Evolutionary conservation across 1,139 yeast genomes (phyloP).

Genomic region (Kodamaea derodonti): DNA sequence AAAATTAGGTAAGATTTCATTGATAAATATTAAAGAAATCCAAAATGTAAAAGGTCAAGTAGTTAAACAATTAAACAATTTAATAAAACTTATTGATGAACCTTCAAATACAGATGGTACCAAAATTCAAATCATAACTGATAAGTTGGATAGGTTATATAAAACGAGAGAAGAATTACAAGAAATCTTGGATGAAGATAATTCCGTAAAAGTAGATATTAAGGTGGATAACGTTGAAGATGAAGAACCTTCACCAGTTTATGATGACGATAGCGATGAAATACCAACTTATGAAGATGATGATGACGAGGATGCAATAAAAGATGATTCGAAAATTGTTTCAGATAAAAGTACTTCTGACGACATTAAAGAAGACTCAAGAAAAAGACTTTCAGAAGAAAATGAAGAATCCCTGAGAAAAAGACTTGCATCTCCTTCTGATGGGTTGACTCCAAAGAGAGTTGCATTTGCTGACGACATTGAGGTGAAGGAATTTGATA

Average conservation of each 20-base stretch:
- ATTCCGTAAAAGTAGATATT: slow-evolving; percentile 7
- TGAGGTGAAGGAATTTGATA: slow-evolving; percentile 42
- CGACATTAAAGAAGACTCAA: neutral
- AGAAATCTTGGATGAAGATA: slow-evolving; percentile 34
- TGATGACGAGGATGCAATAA: slow-evolving; percentile 19
- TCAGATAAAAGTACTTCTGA: neutral
- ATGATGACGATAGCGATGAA: slow-evolving; percentile 10
- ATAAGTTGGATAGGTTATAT: slow-evolving; percentile 31
- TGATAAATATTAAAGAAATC: slow-evolving; percentile 34
- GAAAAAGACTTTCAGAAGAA: neutral
- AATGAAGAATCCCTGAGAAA: slow-evolving; percentile 7
- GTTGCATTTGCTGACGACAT: slow-evolving; percentile 47
- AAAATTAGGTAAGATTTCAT: slow-evolving; percentile 36
- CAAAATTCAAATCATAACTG: slow-evolving; percentile 39
- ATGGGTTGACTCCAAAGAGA: slow-evolving; percentile 31
- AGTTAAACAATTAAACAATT: slow-evolving; percentile 37
- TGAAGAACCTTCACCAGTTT: slow-evolving; percentile 20
- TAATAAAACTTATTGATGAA: slow-evolving; percentile 39
- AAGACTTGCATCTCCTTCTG: slow-evolving; percentile 20
- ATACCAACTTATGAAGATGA: slow-evolving; percentile 13
- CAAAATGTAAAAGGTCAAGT: slow-evolving; percentile 38
- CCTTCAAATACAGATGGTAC: slow-evolving; percentile 44
- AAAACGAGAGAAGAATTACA: slow-evolving; percentile 45
- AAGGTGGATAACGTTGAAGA: slow-evolving; percentile 4
- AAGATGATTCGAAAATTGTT: neutral